A percentile compares a stretch with the other conserved stretches of the same genome.
Evolutionary conservation across 345 rosid genomes (phyloP).

Genomic region (Populus nigra): DNA sequence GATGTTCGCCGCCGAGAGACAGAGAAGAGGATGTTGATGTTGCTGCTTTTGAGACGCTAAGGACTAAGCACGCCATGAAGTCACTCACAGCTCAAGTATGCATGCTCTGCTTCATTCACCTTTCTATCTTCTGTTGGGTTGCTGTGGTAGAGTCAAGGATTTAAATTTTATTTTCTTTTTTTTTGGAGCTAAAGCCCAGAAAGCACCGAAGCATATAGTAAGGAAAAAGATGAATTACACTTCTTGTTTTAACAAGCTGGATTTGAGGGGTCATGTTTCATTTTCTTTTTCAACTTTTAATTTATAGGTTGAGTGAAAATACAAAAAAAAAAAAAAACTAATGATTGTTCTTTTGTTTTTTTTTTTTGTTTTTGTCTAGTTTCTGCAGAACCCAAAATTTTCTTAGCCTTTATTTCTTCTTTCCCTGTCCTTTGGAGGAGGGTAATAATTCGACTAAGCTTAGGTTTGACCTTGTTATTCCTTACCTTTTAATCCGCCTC

Average conservation of each 20-base stretch:
- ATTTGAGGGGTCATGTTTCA: neutral
- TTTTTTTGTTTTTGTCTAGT: conserved; percentile 4
- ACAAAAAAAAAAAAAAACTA: neutral
- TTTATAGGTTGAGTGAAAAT: neutral
- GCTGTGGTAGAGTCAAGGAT: conserved; percentile 17
- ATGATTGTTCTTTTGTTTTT: conserved; percentile 8
- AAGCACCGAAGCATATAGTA: neutral
- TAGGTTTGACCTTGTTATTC: too few relatives aligned
- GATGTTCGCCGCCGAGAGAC: conserved; percentile 49
- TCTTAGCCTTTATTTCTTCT: neutral
- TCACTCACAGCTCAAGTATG: conserved; percentile 74
- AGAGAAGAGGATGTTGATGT: conserved; percentile 46
- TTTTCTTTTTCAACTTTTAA: neutral
- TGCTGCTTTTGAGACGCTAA: conserved; percentile 49
- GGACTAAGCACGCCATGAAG: conserved; percentile 71
- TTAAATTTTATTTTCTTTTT: conserved; percentile 15
- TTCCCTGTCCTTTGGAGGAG: neutral
- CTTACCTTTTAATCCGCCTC: too few relatives aligned
- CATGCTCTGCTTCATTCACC: neutral
- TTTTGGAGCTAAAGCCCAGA: neutral
- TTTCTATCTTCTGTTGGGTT: conserved; percentile 21
- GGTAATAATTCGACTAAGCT: too few relatives aligned
- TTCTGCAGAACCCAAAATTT: neutral
- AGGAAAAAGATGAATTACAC: neutral
- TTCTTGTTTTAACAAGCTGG: neutral